Base-by-base conservation (phyloP, 176 grass and related monocot species). In the Phragmites australis region DNA sequence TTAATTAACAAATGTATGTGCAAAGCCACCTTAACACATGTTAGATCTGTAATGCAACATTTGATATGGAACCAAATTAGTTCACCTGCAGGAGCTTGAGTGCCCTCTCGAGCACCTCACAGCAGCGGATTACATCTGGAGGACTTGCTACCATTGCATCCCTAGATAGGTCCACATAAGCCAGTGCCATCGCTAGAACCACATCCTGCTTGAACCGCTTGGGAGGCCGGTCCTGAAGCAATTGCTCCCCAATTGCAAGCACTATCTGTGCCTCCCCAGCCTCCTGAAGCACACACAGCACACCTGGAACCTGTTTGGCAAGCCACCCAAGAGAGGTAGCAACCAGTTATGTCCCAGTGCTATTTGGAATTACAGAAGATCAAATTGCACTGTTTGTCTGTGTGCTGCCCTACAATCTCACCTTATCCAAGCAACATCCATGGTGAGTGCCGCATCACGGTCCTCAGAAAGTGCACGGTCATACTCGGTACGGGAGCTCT, bases 151-250 rank as follows among this genome's bases (percentile, higher is more conserved):
- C 81, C 96, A 98, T 94, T 2, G 90, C 92, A 44, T 95, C 92
- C 83, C 96, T 93, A 8, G 96, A 98, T 52, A 88, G 17, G 37
- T 98, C 96, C 70, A 98, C 96, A 76, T 93, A 98, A 19, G 96
- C 90, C 50, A 98, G 34, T 27, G 88, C 90, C 96, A 98, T 95
- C 15, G 83, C 78, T 47, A 98, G 86, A 72, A 98, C 92, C 75
- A 98, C 85, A 77, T 98, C 96, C 77, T 98, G 92, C 81, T 98
- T 98, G 81, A 98, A 91, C 59, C 53, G 61, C 82, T 98, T 98
- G 25, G 86, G 84, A 1, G 86, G 88, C 4, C 81, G 80, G 67
- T 95, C 90, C 65, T 79, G 75, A 82, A 98, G 81, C 8, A 98
- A 83, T 63, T 75, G 78, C 43, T 68, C 77, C 6, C 92, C 92